Evolutionary conservation across 2,329 filamentous ascomycete species (phyloP).

Genomic region (Xylariaceae sp.): DNA sequence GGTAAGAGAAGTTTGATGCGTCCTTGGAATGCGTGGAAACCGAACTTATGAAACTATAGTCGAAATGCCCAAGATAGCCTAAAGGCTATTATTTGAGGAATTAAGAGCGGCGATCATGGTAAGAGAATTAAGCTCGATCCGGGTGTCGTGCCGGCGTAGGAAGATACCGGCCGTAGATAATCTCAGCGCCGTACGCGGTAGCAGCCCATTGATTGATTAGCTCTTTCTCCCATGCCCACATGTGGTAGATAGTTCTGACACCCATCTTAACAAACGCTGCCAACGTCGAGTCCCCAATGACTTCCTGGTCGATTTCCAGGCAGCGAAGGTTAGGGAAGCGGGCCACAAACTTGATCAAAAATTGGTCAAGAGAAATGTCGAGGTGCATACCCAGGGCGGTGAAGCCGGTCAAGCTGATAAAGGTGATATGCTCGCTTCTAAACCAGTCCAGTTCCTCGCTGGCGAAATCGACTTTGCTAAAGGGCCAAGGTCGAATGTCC

Average conservation of each 20-base stretch:
- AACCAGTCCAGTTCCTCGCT: slow-evolving; percentile 24
- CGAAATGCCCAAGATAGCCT: no score
- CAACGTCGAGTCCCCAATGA: slow-evolving; percentile 23
- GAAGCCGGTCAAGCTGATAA: slow-evolving; percentile 49
- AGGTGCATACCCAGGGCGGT: slow-evolving; percentile 50
- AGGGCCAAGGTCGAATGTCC: slow-evolving; percentile 21
- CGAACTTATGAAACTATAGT: no score
- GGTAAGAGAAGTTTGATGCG: no score
- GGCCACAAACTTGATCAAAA: slow-evolving; percentile 16
- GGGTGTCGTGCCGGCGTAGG: slow-evolving; percentile 10
- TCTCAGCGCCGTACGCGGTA: slow-evolving; percentile 15
- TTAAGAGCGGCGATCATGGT: no score
- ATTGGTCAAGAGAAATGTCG: slow-evolving; percentile 15
- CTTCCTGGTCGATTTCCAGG: slow-evolving; percentile 29
- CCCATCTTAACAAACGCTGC: slow-evolving; percentile 25
- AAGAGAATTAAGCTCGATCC: background rate
- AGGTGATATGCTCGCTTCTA: slow-evolving; percentile 26
- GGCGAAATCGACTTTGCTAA: background rate
- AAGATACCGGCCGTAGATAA: slow-evolving; percentile 19
- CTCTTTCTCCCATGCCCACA: background rate
- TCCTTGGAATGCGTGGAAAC: no score
- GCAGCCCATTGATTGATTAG: slow-evolving; percentile 30
- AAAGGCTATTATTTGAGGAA: no score
- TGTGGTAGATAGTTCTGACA: slow-evolving; percentile 29
- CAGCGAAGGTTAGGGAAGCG: slow-evolving; percentile 33